A percentile compares a stretch with the other conserved stretches of the same genome.
Evolutionary conservation across 2,329 filamentous ascomycete genomes (phyloP).

Genomic region (Geosmithia morbida): DNA sequence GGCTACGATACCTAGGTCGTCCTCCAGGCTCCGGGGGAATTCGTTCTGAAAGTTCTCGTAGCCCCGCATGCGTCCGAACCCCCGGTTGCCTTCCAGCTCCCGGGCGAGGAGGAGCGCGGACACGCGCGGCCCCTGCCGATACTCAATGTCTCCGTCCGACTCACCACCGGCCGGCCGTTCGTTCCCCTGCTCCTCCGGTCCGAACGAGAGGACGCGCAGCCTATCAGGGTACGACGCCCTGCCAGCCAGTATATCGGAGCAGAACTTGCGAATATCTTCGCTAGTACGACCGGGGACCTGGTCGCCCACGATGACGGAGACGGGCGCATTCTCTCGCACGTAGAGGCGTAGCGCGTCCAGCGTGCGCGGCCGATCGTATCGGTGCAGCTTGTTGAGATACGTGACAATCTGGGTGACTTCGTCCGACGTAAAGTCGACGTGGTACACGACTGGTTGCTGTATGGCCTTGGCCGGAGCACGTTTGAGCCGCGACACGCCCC

Average conservation of each 20-base stretch:
- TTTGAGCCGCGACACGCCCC: slow-evolving; percentile 7
- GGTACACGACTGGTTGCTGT: slow-evolving; percentile 13
- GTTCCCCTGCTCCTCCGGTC: slow-evolving; percentile 3
- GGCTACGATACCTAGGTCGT: slow-evolving; percentile 31
- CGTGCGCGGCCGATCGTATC: slow-evolving; percentile 1
- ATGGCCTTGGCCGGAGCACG: slow-evolving; percentile 1
- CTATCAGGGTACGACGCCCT: slow-evolving; percentile 2
- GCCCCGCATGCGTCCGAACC: slow-evolving; percentile 23
- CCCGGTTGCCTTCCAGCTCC: slow-evolving; percentile 29
- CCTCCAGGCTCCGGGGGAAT: slow-evolving; percentile 31
- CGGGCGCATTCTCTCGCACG: slow-evolving; percentile 6
- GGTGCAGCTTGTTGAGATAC: slow-evolving; percentile 6
- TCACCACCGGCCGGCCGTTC: slow-evolving; percentile 1
- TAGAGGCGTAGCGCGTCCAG: slow-evolving; percentile 1
- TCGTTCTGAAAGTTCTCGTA: slow-evolving; percentile 30
- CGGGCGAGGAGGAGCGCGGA: slow-evolving; percentile 30
- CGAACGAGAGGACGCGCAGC: slow-evolving; percentile 11
- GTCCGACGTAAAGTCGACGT: slow-evolving; percentile 28
- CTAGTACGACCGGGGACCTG: slow-evolving; percentile 9
- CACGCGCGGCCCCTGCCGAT: slow-evolving; percentile 8
- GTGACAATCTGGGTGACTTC: slow-evolving; percentile 18
- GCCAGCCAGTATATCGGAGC: slow-evolving; percentile 13
- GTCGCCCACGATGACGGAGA: slow-evolving; percentile 9
- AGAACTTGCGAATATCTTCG: slow-evolving; percentile 16
- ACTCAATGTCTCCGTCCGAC: slow-evolving; percentile 2